Evolutionary conservation across 129 eudicot genomes (phyloP).

Genomic region (sunflower (Helianthus annuus)): DNA sequence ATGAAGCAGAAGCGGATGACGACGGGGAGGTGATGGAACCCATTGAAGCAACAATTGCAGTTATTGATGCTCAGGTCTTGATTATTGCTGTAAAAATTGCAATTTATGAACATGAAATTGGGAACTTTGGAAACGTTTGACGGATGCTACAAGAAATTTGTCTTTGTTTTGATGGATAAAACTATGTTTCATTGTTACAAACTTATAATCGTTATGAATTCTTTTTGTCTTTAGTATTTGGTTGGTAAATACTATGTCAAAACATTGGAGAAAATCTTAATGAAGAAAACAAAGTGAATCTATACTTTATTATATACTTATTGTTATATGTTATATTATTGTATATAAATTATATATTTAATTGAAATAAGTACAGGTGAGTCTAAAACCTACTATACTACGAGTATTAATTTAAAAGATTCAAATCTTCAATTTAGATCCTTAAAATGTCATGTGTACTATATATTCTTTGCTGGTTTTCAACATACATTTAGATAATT

Average conservation of each 20-base stretch:
- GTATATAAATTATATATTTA: too few relatives aligned
- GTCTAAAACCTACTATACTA: too few relatives aligned
- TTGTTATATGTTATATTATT: too few relatives aligned
- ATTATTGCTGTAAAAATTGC: slow-evolving; percentile 22
- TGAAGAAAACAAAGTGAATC: neutral
- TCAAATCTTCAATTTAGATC: too few relatives aligned
- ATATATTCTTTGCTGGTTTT: too few relatives aligned
- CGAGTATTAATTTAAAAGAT: too few relatives aligned
- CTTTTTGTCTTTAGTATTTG: neutral
- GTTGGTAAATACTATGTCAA: slow-evolving; percentile 28
- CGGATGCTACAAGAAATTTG: slow-evolving; percentile 19
- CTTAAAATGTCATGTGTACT: too few relatives aligned
- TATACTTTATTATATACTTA: neutral
- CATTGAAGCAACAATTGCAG: slow-evolving; percentile 39
- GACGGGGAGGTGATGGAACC: slow-evolving; percentile 41
- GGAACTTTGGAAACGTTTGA: slow-evolving; percentile 19
- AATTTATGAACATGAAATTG: slow-evolving; percentile 27
- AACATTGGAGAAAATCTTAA: neutral
- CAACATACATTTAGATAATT: too few relatives aligned
- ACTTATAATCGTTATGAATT: neutral
- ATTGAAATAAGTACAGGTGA: too few relatives aligned
- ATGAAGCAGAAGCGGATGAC: slow-evolving; percentile 20
- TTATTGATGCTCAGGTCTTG: slow-evolving; percentile 25
- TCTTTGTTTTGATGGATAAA: slow-evolving; percentile 21
- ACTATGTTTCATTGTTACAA: slow-evolving; percentile 27